These are phyloP conservation scores for Spergularia azorica DNA, from an alignment of 179 eudicot species.

Conservation along the genomic window DNA sequence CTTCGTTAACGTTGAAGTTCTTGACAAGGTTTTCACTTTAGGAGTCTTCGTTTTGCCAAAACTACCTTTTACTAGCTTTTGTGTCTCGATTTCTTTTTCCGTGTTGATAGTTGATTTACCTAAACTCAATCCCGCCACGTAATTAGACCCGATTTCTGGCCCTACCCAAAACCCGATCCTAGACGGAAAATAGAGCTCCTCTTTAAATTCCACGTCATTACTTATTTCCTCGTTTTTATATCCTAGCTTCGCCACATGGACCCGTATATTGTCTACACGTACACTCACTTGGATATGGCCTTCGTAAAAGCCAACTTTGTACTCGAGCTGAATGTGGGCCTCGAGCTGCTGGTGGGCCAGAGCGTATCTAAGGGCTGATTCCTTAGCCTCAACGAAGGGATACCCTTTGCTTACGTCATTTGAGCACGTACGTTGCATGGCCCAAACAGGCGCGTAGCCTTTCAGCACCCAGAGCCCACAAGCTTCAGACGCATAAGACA, in stretches of 20 bases:
- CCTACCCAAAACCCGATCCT: conserved; percentile 77
- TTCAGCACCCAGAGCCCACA: conserved; percentile 74
- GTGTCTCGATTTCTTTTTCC: conserved; percentile 57
- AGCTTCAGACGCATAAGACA: conserved; percentile 70
- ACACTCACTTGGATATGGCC: conserved; percentile 59
- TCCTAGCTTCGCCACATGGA: conserved; percentile 70
- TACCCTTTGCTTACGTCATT: conserved; percentile 14
- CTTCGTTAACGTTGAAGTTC: conserved; percentile 47
- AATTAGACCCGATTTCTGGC: conserved; percentile 69
- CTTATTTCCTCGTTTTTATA: conserved; percentile 31
- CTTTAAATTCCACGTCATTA: conserved; percentile 22
- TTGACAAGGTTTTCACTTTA: conserved; percentile 58
- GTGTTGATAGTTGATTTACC: conserved; percentile 57
- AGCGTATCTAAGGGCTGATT: conserved; percentile 66
- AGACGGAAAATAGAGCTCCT: conserved; percentile 79
- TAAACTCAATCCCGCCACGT: conserved; percentile 56
- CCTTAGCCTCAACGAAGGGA: conserved; percentile 51
- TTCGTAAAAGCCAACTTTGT: conserved; percentile 47
- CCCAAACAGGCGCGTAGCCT: conserved; percentile 63
- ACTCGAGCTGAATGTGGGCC: conserved; percentile 73
- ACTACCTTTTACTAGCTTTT: conserved; percentile 61
- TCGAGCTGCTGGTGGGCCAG: conserved; percentile 90
- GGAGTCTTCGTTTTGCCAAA: conserved; percentile 59
- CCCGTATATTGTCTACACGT: conserved; percentile 69
- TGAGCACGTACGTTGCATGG: conserved; percentile 46